Conservation (phyloP, 768 basidiomycete species). For the Trametes maxima region DNA sequence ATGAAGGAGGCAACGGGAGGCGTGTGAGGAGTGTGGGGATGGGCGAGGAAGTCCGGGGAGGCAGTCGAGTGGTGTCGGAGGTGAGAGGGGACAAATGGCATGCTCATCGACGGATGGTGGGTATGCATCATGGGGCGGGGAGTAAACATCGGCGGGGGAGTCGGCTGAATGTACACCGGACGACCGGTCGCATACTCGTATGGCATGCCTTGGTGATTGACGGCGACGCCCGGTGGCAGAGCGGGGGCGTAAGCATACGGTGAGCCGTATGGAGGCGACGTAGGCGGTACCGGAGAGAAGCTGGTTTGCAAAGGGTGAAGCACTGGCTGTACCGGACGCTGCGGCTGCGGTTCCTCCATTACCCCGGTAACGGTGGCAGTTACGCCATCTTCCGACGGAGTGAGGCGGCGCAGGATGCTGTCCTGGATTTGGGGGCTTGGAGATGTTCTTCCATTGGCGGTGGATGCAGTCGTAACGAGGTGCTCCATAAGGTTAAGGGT, state of each 20-base stretch:
- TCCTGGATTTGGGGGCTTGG: slow-evolving; percentile 44
- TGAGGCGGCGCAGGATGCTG: slow-evolving; percentile 46
- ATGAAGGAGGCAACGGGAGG: slow-evolving; percentile 66
- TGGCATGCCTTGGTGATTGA: slow-evolving; percentile 77
- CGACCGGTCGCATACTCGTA: slow-evolving; percentile 84
- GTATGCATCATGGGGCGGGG: slow-evolving; percentile 66
- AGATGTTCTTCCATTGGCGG: slow-evolving; percentile 13
- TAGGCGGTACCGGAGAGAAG: slow-evolving; percentile 40
- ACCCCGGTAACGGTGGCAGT: slow-evolving; percentile 10
- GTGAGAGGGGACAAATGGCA: slow-evolving; percentile 61
- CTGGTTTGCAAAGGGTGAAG: slow-evolving; percentile 48
- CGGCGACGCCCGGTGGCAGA: slow-evolving; percentile 68
- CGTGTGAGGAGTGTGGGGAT: slow-evolving; percentile 57
- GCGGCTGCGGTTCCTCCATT: slow-evolving; percentile 10
- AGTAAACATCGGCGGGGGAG: slow-evolving; percentile 63
- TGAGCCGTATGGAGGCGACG: slow-evolving; percentile 66
- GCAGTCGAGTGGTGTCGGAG: slow-evolving; percentile 59
- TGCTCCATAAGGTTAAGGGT: slow-evolving; percentile 12
- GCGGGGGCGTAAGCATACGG: slow-evolving; percentile 61
- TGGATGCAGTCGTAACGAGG: slow-evolving; percentile 2
- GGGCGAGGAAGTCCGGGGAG: slow-evolving; percentile 65
- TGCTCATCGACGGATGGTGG: slow-evolving; percentile 47
- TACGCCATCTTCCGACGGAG: slow-evolving; percentile 28
- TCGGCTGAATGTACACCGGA: slow-evolving; percentile 65
- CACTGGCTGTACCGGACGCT: slow-evolving; percentile 38